Conservation (phyloP, 768 basidiomycete species). For the Amanita brunnescens region DNA sequence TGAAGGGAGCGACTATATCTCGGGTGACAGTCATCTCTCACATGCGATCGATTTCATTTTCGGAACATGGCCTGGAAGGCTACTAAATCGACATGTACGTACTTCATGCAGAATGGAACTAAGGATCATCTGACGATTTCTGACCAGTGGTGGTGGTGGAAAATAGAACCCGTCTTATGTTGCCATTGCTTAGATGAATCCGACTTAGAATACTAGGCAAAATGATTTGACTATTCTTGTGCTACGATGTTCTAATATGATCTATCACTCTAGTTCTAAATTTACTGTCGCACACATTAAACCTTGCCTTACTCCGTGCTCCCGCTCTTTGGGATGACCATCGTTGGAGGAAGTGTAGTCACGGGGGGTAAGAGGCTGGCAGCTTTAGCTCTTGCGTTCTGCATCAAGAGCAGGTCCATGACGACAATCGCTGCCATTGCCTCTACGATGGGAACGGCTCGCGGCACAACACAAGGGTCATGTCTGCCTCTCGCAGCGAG, state of each 20-base stretch:
- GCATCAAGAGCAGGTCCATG: slow-evolving; percentile 88
- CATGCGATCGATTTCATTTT: slow-evolving; percentile 48
- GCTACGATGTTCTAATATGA: not conserved
- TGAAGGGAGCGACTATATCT: slow-evolving; percentile 9
- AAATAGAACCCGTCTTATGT: slow-evolving; percentile 52
- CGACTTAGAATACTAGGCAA: slow-evolving; percentile 29
- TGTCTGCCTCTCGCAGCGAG: slow-evolving; percentile 91
- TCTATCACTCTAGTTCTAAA: not conserved
- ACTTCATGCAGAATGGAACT: not conserved
- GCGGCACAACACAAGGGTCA: slow-evolving; percentile 95
- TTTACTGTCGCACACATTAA: not conserved
- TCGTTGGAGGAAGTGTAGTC: slow-evolving; percentile 86
- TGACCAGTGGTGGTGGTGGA: slow-evolving; percentile 81
- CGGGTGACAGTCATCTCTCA: slow-evolving; percentile 27
- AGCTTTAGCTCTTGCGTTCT: slow-evolving; percentile 74
- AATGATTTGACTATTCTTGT: not conserved
- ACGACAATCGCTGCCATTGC: slow-evolving; percentile 94
- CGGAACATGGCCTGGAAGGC: slow-evolving; percentile 59
- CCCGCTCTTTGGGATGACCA: slow-evolving; percentile 49
- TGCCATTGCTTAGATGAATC: slow-evolving; percentile 55
- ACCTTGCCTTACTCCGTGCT: not conserved
- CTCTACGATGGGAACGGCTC: slow-evolving; percentile 96
- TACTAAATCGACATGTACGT: slow-evolving; percentile 65
- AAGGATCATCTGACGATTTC: not conserved
- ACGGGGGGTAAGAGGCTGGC: slow-evolving; percentile 73